phyloP scores from a whole-genome alignment of 768 basidiomycete species.

The Myochromella boudieri region DNA sequence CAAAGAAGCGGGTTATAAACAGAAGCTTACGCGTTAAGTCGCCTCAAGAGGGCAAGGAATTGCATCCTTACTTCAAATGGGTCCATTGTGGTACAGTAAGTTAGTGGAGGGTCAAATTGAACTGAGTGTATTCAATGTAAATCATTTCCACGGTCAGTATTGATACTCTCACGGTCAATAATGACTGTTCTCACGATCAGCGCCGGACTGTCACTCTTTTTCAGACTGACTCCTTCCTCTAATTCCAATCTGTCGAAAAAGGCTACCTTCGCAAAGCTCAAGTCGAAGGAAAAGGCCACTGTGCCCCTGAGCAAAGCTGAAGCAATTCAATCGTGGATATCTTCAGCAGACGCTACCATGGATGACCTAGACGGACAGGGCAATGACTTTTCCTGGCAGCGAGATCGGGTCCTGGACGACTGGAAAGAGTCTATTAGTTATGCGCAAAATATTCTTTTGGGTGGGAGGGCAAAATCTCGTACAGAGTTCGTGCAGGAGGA shows the following conservation, averaged over 20 bases:
- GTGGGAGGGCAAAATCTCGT: conserved; percentile 53
- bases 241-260: conserved; percentile 36
- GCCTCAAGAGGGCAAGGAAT: conserved; percentile 59
- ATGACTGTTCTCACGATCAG: background rate
- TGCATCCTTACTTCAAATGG: background rate
- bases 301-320: conserved; percentile 44
- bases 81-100: background rate
- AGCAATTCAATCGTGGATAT: conserved; percentile 64
- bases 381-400: conserved; percentile 42
- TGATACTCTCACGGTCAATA: conserved; percentile 8
- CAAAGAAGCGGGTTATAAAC: background rate
- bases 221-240: background rate
- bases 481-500: conserved; percentile 64
- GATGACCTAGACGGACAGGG: conserved; percentile 32
- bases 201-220: background rate
- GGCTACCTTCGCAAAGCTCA: conserved; percentile 47
- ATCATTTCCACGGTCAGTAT: conserved; percentile 16
- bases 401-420: conserved; percentile 50
- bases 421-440: conserved; percentile 57
- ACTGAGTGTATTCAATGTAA: background rate
- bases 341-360: conserved; percentile 41
- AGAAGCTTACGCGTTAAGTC: conserved; percentile 62
- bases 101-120: background rate
- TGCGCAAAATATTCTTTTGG: conserved; percentile 50
- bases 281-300: conserved; percentile 41